Evolutionary conservation across 2,329 filamentous ascomycete species (phyloP).

Genomic region (Trichophyton rubrum): DNA sequence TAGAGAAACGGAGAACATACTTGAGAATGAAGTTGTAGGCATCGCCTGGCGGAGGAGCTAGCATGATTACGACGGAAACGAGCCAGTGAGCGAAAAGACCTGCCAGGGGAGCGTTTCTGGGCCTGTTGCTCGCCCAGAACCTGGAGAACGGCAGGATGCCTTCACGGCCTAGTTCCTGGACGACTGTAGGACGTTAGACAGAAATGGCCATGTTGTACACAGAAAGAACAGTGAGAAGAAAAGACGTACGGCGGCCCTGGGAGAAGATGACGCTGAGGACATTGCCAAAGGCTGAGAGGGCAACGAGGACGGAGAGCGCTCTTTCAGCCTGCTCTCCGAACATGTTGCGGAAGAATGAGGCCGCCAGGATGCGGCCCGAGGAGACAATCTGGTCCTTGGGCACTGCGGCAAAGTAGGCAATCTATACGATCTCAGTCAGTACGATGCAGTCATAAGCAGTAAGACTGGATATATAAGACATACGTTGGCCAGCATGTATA

Average conservation of each 20-base stretch:
- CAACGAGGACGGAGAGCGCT: constrained; percentile 52
- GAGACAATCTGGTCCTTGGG: constrained; percentile 39
- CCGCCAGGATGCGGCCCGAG: constrained; percentile 39
- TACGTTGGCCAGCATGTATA: constrained; percentile 57
- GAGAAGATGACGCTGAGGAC: constrained; percentile 57
- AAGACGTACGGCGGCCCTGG: constrained; percentile 34
- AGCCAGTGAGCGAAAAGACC: constrained; percentile 47
- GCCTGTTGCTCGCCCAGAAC: constrained; percentile 54
- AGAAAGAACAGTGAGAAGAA: constrained; percentile 7
- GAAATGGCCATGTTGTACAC: constrained; percentile 6
- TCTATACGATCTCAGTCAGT: constrained; percentile 9
- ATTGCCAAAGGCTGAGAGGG: constrained; percentile 55
- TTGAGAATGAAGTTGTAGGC: constrained; percentile 47
- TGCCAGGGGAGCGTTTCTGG: constrained; percentile 46
- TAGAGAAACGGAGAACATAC: constrained; percentile 10
- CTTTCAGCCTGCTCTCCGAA: constrained; percentile 44
- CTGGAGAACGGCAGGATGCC: constrained; percentile 49
- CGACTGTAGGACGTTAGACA: constrained; percentile 14
- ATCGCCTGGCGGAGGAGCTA: constrained; percentile 49
- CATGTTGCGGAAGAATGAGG: constrained; percentile 41
- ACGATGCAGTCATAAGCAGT: neutral
- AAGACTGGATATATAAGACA: constrained; percentile 21
- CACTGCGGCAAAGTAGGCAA: constrained; percentile 42
- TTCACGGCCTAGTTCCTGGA: constrained; percentile 50
- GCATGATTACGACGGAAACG: constrained; percentile 48